phyloP scores from a whole-genome alignment of 495 filamentous ascomycete species.

The Glonium stellatum region DNA sequence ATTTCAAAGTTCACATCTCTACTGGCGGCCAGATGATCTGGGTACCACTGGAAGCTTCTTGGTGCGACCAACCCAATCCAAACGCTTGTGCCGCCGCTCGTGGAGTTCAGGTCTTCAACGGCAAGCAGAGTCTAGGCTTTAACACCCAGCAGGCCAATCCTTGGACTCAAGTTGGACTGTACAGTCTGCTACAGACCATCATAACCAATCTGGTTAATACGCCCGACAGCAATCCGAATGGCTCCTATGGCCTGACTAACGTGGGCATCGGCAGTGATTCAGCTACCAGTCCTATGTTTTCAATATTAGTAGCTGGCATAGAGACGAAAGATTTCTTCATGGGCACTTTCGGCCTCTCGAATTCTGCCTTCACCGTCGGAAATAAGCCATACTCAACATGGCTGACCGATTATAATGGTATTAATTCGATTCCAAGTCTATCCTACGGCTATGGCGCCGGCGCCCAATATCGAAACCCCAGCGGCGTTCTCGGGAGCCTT shows the following conservation, averaged over 20 bases:
- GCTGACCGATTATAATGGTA: slow-evolving; percentile 3
- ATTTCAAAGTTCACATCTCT: slow-evolving; percentile 20
- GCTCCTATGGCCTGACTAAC: slow-evolving; percentile 8
- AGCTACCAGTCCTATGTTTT: not conserved
- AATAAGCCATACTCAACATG: slow-evolving; percentile 1
- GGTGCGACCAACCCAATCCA: slow-evolving; percentile 5
- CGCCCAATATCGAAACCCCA: slow-evolving; percentile 23
- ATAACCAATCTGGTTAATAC: not conserved
- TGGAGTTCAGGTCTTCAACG: slow-evolving; percentile 14
- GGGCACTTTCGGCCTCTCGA: slow-evolving; percentile 21
- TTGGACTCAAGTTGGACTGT: slow-evolving; percentile 11
- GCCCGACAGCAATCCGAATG: slow-evolving; percentile 6
- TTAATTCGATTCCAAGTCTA: slow-evolving; percentile 8
- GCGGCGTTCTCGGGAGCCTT: slow-evolving; percentile 13
- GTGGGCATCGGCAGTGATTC: slow-evolving; percentile 15
- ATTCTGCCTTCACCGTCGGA: slow-evolving; percentile 1
- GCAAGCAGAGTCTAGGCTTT: slow-evolving; percentile 13
- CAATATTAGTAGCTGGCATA: slow-evolving; percentile 5
- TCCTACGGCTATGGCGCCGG: slow-evolving; percentile 25
- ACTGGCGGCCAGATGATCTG: slow-evolving; percentile 6
- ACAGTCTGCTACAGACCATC: slow-evolving; percentile 7
- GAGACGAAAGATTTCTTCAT: slow-evolving; percentile 16
- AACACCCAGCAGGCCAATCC: not conserved
- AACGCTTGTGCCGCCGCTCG: slow-evolving; percentile 15
- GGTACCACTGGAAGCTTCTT: slow-evolving; percentile 9